phyloP scores from a whole-genome alignment of 345 rosid species.

The Orychophragmus violaceus region DNA sequence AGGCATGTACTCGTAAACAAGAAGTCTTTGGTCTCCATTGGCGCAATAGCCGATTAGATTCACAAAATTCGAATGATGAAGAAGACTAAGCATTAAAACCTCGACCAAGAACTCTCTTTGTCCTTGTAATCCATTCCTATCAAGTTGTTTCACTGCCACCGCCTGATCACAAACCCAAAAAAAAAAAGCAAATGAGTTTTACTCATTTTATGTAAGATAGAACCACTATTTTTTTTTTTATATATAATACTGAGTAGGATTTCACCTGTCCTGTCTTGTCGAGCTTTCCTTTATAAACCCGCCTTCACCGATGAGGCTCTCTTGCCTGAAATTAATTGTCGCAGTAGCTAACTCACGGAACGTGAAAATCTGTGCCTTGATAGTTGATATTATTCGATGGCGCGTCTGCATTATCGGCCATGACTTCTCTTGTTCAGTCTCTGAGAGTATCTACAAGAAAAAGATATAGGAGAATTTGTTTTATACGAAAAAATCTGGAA shows the following conservation, averaged over 20 bases:
- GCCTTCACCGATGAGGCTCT: conserved; percentile 78
- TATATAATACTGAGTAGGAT: no score
- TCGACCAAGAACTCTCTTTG: conserved; percentile 81
- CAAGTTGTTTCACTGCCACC: conserved; percentile 93
- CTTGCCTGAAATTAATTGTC: conserved; percentile 69
- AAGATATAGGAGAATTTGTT: not conserved
- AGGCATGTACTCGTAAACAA: conserved; percentile 91
- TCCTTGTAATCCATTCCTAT: conserved; percentile 87
- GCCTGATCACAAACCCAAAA: conserved; percentile 35
- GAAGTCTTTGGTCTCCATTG: conserved; percentile 84
- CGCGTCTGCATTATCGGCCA: not conserved
- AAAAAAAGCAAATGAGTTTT: not conserved
- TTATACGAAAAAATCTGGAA: not conserved
- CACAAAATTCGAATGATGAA: conserved; percentile 86
- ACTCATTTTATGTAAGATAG: not conserved
- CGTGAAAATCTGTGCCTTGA: conserved; percentile 58
- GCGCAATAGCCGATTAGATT: conserved; percentile 88
- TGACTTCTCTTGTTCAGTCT: not conserved
- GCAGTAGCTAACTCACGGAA: conserved; percentile 78
- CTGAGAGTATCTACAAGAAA: not conserved
- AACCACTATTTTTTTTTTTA: no score
- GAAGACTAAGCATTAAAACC: conserved; percentile 85
- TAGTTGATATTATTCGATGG: conserved; percentile 38
- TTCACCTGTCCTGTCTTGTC: conserved; percentile 58
- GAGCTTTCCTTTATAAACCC: conserved; percentile 77